Percentiles rank a stretch among this genome's conserved stretches.
phyloP scores from a whole-genome alignment of 768 basidiomycete genomes.

The Tylopilus sp. region DNA sequence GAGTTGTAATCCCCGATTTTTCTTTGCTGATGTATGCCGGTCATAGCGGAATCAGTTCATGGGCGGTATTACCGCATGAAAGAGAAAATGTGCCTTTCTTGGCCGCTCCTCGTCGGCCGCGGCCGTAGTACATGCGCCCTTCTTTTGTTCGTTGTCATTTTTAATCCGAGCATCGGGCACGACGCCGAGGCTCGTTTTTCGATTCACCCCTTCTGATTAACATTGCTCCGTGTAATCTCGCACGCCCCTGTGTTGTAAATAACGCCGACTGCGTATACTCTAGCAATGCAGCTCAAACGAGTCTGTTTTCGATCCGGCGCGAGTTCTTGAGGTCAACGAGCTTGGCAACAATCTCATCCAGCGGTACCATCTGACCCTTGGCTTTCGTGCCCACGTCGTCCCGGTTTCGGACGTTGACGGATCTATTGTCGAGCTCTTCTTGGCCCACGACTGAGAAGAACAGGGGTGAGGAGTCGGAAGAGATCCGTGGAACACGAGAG shows the following conservation, averaged over 20 bases:
- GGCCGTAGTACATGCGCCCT: background rate
- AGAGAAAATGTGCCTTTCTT: background rate
- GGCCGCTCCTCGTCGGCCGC: background rate
- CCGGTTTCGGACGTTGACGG: constrained; percentile 94
- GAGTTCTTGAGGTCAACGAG: constrained; percentile 67
- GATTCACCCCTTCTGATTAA: background rate
- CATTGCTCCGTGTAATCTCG: background rate
- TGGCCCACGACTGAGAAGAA: constrained; percentile 79
- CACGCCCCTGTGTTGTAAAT: constrained; percentile 3
- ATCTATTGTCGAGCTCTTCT: constrained; percentile 78
- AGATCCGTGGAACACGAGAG: background rate
- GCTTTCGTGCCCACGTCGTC: constrained; percentile 89
- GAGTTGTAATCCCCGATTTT: background rate
- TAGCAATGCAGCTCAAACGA: constrained; percentile 31
- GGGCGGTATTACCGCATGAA: constrained; percentile 28
- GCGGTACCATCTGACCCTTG: constrained; percentile 66
- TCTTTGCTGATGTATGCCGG: constrained; percentile 1
- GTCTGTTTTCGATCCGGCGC: constrained; percentile 50
- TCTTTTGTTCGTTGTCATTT: background rate
- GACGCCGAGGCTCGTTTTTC: background rate
- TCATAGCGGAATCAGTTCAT: constrained; percentile 34
- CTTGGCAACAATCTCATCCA: constrained; percentile 70
- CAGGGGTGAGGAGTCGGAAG: background rate
- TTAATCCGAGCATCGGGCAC: no score
- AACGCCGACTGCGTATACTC: background rate